phyloP scores from a whole-genome alignment of 2,329 filamentous ascomycete species.

The Colletotrichum brevisporum region DNA sequence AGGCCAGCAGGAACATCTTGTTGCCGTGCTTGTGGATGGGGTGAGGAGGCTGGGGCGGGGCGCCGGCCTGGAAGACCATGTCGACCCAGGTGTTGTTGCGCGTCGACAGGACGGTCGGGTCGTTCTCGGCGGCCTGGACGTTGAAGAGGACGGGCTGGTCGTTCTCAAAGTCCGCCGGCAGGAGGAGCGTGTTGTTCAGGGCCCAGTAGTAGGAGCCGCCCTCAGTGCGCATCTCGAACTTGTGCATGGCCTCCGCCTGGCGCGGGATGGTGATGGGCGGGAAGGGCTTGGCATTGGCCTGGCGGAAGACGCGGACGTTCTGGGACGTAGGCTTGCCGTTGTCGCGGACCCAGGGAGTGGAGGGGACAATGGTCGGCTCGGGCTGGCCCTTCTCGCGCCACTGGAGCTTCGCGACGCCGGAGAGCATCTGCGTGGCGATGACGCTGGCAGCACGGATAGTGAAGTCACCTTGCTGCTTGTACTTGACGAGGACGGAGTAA shows the following conservation, averaged over 20 bases:
- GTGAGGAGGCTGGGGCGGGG: conserved; percentile 66
- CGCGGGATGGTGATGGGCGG: conserved; percentile 59
- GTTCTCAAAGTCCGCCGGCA: conserved; percentile 54
- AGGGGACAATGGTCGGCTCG: conserved; percentile 41
- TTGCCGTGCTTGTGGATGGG: conserved; percentile 76
- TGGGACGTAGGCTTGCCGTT: conserved; percentile 59
- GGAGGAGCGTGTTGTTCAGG: conserved; percentile 61
- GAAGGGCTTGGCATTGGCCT: conserved; percentile 60
- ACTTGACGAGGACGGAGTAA: conserved; percentile 64
- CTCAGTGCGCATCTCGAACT: conserved; percentile 56
- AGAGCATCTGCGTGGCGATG: conserved; percentile 67
- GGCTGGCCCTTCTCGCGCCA: conserved; percentile 46
- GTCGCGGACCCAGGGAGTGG: conserved; percentile 63
- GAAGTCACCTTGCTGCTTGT: conserved; percentile 64
- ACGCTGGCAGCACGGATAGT: conserved; percentile 67
- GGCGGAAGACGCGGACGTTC: conserved; percentile 60
- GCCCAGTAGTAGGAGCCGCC: conserved; percentile 67
- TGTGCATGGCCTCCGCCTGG: conserved; percentile 61
- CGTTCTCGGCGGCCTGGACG: conserved; percentile 49
- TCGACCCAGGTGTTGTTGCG: conserved; percentile 67
- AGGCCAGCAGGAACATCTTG: conserved; percentile 71
- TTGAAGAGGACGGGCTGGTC: conserved; percentile 62
- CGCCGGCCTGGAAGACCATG: conserved; percentile 63
- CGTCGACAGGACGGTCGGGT: conserved; percentile 64
- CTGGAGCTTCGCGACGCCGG: conserved; percentile 64